These are phyloP conservation scores for Tripterygium wilfordii DNA, from an alignment of 177 flowering plant species.

Conservation along the genomic window DNA sequence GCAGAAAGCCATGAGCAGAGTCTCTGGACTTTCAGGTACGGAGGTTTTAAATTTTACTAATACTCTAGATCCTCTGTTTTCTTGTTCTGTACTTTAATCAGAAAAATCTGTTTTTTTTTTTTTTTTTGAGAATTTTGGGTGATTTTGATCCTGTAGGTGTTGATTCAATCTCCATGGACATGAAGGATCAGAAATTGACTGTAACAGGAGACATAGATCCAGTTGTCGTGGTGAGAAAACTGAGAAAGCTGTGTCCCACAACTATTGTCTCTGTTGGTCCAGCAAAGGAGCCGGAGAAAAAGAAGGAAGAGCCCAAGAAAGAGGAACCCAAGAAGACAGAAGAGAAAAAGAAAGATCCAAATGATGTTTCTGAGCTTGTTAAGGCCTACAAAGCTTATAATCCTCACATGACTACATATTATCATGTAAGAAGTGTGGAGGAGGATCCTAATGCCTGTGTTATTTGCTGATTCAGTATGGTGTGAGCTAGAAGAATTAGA, in stretches of 20 bases:
- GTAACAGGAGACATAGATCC: slow-evolving; percentile 41
- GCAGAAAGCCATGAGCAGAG: slow-evolving; percentile 46
- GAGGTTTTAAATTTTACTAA: background rate
- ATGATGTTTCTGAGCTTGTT: slow-evolving; percentile 19
- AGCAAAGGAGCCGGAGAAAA: slow-evolving; percentile 31
- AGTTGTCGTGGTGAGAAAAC: slow-evolving; percentile 25
- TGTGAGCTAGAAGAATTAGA: background rate
- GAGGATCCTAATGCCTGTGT: slow-evolving; percentile 20
- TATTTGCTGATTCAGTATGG: slow-evolving; percentile 11
- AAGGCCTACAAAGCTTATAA: slow-evolving; percentile 8
- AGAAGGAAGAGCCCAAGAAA: slow-evolving; percentile 21
- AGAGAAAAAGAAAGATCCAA: slow-evolving; percentile 12
- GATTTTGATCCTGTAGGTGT: slow-evolving; percentile 24
- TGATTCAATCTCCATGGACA: slow-evolving; percentile 38
- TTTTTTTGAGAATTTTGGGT: background rate
- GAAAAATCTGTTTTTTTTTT: background rate
- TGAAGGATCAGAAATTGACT: slow-evolving; percentile 38
- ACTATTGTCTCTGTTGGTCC: slow-evolving; percentile 36
- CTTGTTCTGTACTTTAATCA: no score
- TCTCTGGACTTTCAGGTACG: slow-evolving; percentile 37
- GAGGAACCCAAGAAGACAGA: slow-evolving; percentile 23
- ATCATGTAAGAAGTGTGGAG: slow-evolving; percentile 8
- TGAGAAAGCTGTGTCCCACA: slow-evolving; percentile 26
- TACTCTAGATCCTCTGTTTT: no score
- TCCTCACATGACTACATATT: slow-evolving; percentile 4